Evolutionary conservation across 345 rosid species (phyloP).

Genomic region (Aquilaria sinensis): DNA sequence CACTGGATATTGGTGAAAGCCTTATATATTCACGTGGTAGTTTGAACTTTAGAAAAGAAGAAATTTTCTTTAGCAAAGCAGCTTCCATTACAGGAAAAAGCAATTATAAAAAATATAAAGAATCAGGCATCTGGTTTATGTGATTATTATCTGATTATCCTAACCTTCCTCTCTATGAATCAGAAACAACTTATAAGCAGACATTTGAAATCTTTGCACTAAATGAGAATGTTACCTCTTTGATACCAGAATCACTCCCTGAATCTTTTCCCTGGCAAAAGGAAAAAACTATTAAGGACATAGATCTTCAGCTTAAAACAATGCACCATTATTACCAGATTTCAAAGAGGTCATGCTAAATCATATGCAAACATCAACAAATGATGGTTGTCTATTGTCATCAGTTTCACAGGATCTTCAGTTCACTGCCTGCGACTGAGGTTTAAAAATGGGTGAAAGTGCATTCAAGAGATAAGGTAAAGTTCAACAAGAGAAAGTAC

Average conservation of each 20-base stretch:
- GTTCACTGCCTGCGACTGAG: too few relatives aligned
- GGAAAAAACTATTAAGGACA: too few relatives aligned
- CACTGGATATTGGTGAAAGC: conserved; percentile 72
- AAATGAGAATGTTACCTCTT: conserved; percentile 47
- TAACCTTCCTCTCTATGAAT: not conserved
- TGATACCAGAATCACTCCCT: conserved; percentile 30
- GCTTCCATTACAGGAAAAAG: conserved; percentile 6
- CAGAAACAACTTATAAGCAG: not conserved
- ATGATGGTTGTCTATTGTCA: too few relatives aligned
- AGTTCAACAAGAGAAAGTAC: too few relatives aligned
- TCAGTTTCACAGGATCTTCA: too few relatives aligned
- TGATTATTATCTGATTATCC: not conserved
- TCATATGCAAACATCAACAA: too few relatives aligned
- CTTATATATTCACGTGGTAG: conserved; percentile 70
- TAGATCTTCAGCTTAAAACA: too few relatives aligned
- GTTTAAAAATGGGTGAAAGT: too few relatives aligned
- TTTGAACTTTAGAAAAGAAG: conserved; percentile 41
- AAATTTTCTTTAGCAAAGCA: conserved; percentile 5
- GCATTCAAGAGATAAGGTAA: too few relatives aligned
- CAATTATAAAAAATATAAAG: not conserved
- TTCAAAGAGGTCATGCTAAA: too few relatives aligned
- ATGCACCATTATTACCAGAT: too few relatives aligned
- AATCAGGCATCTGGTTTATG: not conserved
- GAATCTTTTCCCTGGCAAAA: conserved; percentile 38
- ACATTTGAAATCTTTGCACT: too few relatives aligned